Conservation (phyloP, 1,284 basidiomycete genomes). For the Cutaneotrichosporon mucoides region DNA sequence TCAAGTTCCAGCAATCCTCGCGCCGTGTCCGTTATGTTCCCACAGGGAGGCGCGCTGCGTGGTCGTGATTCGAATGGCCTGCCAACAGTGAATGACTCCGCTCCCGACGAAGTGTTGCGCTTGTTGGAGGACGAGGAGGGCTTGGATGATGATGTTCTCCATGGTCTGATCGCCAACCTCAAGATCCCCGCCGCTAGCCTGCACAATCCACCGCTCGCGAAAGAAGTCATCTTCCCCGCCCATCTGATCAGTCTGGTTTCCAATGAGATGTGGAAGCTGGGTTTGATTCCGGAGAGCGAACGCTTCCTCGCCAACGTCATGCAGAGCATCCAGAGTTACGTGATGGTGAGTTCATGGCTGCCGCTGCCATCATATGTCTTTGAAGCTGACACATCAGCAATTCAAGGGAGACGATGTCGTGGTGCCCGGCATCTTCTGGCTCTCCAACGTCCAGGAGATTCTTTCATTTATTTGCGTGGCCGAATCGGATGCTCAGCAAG, state of each 20-base stretch:
- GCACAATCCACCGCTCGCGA: conserved; percentile 86
- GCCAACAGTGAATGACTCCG: conserved; percentile 74
- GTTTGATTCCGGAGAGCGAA: conserved; percentile 93
- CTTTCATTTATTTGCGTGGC: conserved; percentile 98
- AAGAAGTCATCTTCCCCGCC: conserved; percentile 99
- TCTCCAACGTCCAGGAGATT: conserved; percentile 99
- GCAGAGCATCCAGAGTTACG: conserved; percentile 95
- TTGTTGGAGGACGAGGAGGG: conserved; percentile 87
- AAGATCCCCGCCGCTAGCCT: conserved; percentile 90
- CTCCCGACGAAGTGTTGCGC: conserved; percentile 90
- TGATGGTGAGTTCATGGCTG: conserved; percentile 68
- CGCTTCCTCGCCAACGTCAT: conserved; percentile 98
- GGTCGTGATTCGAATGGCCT: conserved; percentile 65
- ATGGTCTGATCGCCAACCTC: conserved; percentile 82
- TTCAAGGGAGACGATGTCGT: conserved; percentile 94
- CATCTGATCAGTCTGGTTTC: conserved; percentile 96
- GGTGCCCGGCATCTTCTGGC: conserved; percentile 96
- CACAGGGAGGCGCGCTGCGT: conserved; percentile 60
- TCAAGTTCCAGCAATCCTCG: conserved; percentile 72
- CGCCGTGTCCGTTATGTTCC: conserved; percentile 85
- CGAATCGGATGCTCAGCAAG: conserved; percentile 96
- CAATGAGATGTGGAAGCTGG: conserved; percentile 99
- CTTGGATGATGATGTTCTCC: conserved; percentile 89
- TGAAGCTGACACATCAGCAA: conserved; percentile 33
- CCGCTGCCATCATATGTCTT: not conserved